Evolutionary conservation across 75 land plant genomes (phyloP), one percentile per base, ranked within the genome.

Genomic region (Pinus tabuliformis): DNA sequence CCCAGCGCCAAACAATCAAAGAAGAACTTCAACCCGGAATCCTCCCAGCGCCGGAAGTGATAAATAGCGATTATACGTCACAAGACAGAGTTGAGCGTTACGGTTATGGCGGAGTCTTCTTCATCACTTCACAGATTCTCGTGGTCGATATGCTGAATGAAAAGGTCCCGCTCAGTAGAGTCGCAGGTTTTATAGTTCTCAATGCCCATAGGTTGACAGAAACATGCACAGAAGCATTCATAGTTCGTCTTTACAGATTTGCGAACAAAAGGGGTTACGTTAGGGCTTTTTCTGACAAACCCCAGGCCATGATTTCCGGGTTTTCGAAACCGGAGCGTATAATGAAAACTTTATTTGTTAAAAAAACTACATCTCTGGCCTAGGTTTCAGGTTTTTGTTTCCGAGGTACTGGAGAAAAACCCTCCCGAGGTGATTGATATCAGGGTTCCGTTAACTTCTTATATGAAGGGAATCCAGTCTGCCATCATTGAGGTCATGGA

Each of bases 401-500:
- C 94, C 49, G 78, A 85, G 59, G 90, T 91, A 45, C 65, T 97
- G 65, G 99, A 97, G 83, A 82, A 86, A 73, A 58, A 78, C 11
- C 98, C 96, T 56, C 98, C 99, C 17, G 90, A 83, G 71, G 99
- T 97, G 28, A 80, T 97, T 17, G 99, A 97, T 72, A 72, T 97
- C 24, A 81, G 99, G 81, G 89, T 95, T 17, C 94, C 96, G 3
- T 80, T 95, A 79, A 84, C 89, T 3, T 57, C 83, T 24, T 30
- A 60, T 30, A 97, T 97, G 99, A 80, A 58, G 57, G 98, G 91
- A 58, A 95, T 97, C 16, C 98, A 97, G 79, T 79, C 74, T 76
- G 99, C 98, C 0, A 85, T 93, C 12, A 20, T 97, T 6, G 99
- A 91, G 81, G 91, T 90, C 13, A 93, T 97, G 98, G 99, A 92